phyloP scores from a whole-genome alignment of 78 protist species.

The Emiliania huxleyi region DNA sequence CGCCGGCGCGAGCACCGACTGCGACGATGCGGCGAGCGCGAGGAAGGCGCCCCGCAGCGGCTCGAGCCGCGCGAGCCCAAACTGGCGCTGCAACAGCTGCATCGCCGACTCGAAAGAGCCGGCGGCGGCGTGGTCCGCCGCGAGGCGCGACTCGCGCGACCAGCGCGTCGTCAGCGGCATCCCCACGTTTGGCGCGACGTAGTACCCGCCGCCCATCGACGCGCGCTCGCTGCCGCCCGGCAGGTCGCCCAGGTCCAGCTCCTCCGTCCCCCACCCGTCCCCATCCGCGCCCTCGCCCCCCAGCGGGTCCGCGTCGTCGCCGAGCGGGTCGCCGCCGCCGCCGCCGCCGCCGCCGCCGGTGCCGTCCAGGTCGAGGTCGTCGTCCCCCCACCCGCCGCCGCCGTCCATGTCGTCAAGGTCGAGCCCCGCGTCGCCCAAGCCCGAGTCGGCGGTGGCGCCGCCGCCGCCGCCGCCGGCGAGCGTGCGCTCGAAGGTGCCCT shows the following conservation, averaged over 20 bases:
- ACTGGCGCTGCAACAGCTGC: conserved; percentile 74
- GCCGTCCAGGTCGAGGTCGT: background rate
- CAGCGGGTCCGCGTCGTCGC: background rate
- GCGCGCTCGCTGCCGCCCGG: background rate
- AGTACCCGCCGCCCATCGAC: background rate
- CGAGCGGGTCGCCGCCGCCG: background rate
- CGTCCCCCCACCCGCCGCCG: conserved; percentile 52
- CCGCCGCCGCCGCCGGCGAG: background rate
- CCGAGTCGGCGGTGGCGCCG: background rate
- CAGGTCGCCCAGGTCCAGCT: background rate
- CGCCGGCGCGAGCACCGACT: background rate
- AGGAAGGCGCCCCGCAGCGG: conserved; percentile 79
- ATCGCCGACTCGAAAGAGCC: conserved; percentile 87
- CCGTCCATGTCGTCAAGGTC: background rate
- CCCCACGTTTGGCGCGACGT: conserved; percentile 40
- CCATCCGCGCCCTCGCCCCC: background rate
- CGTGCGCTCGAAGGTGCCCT: conserved; percentile 26
- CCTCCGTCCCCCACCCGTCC: conserved; percentile 6
- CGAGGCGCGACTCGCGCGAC: conserved; percentile 9
- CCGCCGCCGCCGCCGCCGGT: background rate
- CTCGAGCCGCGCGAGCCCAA: conserved; percentile 83
- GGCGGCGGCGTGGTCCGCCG: conserved; percentile 85
- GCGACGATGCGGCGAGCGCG: conserved; percentile 31
- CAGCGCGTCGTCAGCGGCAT: conserved; percentile 5
- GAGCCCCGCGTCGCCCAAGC: background rate